phyloP scores from a whole-genome alignment of 192 early-diverging fungal species.

The Gryganskiella cystojenkinii region DNA sequence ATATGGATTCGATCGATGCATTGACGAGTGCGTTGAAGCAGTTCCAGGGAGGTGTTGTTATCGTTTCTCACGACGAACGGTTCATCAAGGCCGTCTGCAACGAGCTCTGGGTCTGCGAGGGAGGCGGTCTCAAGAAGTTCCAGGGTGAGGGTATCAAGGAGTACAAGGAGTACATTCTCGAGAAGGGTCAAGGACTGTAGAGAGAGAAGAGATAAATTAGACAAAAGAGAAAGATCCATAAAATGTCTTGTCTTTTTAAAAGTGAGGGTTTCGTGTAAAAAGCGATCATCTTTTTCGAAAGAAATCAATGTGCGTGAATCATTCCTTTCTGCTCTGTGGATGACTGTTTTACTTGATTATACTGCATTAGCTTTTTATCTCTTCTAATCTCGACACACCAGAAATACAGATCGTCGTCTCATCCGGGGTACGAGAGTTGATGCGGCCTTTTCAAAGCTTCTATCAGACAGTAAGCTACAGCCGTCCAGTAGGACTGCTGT shows the following conservation, averaged over 20 bases:
- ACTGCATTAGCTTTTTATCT: too few relatives aligned
- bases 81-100: slow-evolving; percentile 90
- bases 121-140: slow-evolving; percentile 85
- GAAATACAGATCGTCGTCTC: too few relatives aligned
- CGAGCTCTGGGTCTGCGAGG: slow-evolving; percentile 94
- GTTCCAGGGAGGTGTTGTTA: slow-evolving; percentile 94
- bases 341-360: not conserved
- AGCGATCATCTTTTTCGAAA: not conserved
- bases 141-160: slow-evolving; percentile 88
- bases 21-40: slow-evolving; percentile 85
- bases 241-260: not conserved
- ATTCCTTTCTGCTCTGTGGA: not conserved
- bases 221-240: too few relatives aligned
- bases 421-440: too few relatives aligned
- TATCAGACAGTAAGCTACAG: too few relatives aligned
- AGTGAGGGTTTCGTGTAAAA: too few relatives aligned
- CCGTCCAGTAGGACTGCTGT: too few relatives aligned
- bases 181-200: slow-evolving; percentile 45
- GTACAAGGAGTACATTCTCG: slow-evolving; percentile 68
- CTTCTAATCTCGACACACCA: too few relatives aligned
- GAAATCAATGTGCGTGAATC: not conserved
- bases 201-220: not conserved
- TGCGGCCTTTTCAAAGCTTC: too few relatives aligned
- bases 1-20: slow-evolving; percentile 95
- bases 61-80: slow-evolving; percentile 98